A percentile compares a stretch with the other conserved stretches of the same genome.
phyloP scores from a whole-genome alignment of 768 basidiomycete genomes.

The Solioccasus polychromus region DNA sequence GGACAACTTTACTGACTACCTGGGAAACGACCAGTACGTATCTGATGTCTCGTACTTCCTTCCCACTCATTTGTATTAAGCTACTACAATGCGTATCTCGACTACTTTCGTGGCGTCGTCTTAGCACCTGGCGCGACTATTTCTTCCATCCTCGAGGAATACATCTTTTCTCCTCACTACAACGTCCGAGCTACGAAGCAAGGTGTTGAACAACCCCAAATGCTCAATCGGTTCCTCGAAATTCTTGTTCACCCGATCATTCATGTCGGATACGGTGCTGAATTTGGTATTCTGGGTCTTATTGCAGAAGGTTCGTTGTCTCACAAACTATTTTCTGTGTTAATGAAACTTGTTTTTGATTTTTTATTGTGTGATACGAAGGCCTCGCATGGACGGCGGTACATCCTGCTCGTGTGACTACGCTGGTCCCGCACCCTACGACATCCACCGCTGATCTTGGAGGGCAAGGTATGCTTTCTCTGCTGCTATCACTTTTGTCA shows the following conservation, averaged over 20 bases:
- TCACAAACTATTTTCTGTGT: neutral
- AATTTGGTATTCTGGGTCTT: slow-evolving; percentile 61
- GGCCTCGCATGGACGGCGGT: slow-evolving; percentile 60
- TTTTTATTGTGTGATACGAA: too few species aligned
- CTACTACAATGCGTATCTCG: slow-evolving; percentile 31
- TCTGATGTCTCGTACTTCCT: neutral
- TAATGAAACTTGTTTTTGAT: too few species aligned
- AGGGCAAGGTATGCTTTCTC: slow-evolving; percentile 5
- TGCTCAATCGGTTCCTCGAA: slow-evolving; percentile 58
- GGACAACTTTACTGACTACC: too few species aligned
- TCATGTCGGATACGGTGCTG: slow-evolving; percentile 59
- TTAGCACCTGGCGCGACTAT: slow-evolving; percentile 28
- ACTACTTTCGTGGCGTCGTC: slow-evolving; percentile 31
- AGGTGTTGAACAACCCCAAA: slow-evolving; percentile 40
- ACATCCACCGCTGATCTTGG: slow-evolving; percentile 14
- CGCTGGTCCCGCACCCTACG: slow-evolving; percentile 35
- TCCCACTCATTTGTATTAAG: slow-evolving; percentile 5
- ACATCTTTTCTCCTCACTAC: slow-evolving; percentile 51
- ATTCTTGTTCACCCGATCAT: slow-evolving; percentile 68
- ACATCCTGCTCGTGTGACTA: slow-evolving; percentile 38
- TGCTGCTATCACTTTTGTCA: too few species aligned
- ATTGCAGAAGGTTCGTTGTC: slow-evolving; percentile 53
- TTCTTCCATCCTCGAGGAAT: slow-evolving; percentile 52
- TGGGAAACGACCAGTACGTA: slow-evolving; percentile 22
- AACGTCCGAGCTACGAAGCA: slow-evolving; percentile 36